Percentiles rank a stretch among this genome's conserved stretches.
phyloP scores from a whole-genome alignment of 2,329 filamentous ascomycete species.

The Colletotrichum liaoningense region DNA sequence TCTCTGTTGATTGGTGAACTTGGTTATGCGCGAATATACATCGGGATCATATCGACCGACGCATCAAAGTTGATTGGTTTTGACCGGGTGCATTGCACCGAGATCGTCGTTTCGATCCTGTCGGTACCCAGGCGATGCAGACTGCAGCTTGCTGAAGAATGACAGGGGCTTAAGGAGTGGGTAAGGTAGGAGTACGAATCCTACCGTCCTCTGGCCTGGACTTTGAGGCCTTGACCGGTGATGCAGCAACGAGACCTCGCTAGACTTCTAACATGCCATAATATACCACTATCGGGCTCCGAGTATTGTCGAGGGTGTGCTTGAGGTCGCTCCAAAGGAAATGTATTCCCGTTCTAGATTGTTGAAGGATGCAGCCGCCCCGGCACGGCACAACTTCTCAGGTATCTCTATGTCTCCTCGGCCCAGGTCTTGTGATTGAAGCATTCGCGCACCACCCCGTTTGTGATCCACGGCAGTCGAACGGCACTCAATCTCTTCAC shows the following conservation, averaged over 20 bases:
- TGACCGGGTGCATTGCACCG: neutral
- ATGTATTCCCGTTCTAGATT: neutral
- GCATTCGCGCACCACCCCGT: no score
- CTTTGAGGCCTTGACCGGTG: neutral
- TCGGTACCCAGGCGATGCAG: neutral
- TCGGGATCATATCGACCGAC: neutral
- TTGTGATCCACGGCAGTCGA: neutral
- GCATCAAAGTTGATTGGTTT: neutral
- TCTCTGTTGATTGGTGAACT: neutral
- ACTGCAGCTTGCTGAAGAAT: neutral
- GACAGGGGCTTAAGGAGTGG: neutral
- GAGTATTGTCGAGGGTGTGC: neutral
- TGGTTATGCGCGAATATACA: neutral
- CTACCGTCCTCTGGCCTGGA: neutral
- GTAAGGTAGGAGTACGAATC: neutral
- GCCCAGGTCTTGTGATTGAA: neutral
- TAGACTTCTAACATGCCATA: neutral
- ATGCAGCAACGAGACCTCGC: neutral
- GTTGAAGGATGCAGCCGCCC: neutral
- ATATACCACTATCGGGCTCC: neutral
- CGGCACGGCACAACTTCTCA: neutral
- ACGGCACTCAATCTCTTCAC: neutral
- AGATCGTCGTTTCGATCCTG: neutral
- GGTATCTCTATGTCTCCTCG: neutral
- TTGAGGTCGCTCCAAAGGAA: neutral